phyloP scores from a whole-genome alignment of 306 rosid genomes.

The Oemleria cerasiformis region DNA sequence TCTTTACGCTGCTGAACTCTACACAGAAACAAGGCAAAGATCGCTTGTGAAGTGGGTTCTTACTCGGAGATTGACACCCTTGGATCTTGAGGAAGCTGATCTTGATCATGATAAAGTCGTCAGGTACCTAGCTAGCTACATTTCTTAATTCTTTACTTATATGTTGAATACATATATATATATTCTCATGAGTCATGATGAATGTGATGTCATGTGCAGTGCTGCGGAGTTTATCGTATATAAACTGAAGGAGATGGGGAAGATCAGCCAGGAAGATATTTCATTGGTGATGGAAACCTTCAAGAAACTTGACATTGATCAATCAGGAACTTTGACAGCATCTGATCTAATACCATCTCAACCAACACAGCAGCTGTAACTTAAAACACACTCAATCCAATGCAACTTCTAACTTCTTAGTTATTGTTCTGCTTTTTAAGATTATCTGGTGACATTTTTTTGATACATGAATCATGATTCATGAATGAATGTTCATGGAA shows the following conservation, averaged over 20 bases:
- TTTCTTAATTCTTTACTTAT: neutral
- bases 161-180: no score
- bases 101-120: slow-evolving; percentile 73
- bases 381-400: no score
- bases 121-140: slow-evolving; percentile 36
- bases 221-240: slow-evolving; percentile 67
- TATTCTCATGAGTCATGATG: neutral
- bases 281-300: slow-evolving; percentile 54
- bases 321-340: slow-evolving; percentile 70
- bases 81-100: slow-evolving; percentile 82
- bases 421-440: no score
- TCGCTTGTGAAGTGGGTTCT: slow-evolving; percentile 54
- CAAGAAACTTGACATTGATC: slow-evolving; percentile 56
- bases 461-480: no score
- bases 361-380: neutral
- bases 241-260: slow-evolving; percentile 89
- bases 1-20: slow-evolving; percentile 67
- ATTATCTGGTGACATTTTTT: no score
- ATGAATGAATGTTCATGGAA: no score
- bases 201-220: slow-evolving; percentile 31
- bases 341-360: slow-evolving; percentile 42
- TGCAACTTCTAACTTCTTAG: no score
- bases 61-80: slow-evolving; percentile 39
- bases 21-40: slow-evolving; percentile 65
- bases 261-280: slow-evolving; percentile 60